phyloP scores from a whole-genome alignment of 1,139 yeast genomes.

The Williopsis jadinii region DNA sequence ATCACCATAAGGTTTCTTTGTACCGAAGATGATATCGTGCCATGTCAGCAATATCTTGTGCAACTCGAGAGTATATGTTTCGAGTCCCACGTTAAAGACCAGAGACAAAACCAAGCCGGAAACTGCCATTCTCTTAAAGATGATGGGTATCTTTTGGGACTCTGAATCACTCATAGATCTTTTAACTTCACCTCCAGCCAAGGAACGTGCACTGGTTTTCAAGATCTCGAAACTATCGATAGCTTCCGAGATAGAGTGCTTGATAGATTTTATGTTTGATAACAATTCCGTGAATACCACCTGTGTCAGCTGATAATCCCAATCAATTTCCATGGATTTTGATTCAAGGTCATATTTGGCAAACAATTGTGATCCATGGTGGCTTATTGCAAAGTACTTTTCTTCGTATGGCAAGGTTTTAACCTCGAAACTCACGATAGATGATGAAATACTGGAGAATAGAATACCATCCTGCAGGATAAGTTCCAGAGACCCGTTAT shows the following conservation, averaged over 20 bases:
- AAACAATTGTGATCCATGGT: conserved; percentile 3
- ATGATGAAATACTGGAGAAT: background rate
- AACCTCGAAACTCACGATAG: background rate
- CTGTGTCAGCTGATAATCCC: conserved; percentile 2
- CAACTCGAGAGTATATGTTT: conserved; percentile 6
- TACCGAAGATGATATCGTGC: conserved; percentile 6
- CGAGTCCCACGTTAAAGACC: conserved; percentile 2
- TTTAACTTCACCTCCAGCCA: too few relatives aligned
- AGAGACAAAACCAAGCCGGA: conserved; percentile 6
- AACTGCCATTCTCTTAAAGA: conserved; percentile 5
- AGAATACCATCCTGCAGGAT: background rate
- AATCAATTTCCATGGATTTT: conserved; percentile 3
- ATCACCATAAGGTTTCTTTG: conserved; percentile 14
- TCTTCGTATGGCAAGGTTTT: background rate
- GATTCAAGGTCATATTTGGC: conserved; percentile 2
- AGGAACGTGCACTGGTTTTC: too few relatives aligned
- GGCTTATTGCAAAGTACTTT: conserved; percentile 1
- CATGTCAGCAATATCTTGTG: conserved; percentile 5
- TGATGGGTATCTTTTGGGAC: background rate
- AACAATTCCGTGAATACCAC: conserved; percentile 5
- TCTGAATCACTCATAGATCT: too few relatives aligned
- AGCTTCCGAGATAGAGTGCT: background rate
- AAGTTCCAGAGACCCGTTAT: conserved; percentile 1
- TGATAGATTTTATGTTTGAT: conserved; percentile 1
- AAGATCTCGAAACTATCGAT: too few relatives aligned